These are phyloP conservation scores for Pythium folliculosum DNA, from an alignment of 352 stramenopile genomes.

Conservation along the genomic window DNA sequence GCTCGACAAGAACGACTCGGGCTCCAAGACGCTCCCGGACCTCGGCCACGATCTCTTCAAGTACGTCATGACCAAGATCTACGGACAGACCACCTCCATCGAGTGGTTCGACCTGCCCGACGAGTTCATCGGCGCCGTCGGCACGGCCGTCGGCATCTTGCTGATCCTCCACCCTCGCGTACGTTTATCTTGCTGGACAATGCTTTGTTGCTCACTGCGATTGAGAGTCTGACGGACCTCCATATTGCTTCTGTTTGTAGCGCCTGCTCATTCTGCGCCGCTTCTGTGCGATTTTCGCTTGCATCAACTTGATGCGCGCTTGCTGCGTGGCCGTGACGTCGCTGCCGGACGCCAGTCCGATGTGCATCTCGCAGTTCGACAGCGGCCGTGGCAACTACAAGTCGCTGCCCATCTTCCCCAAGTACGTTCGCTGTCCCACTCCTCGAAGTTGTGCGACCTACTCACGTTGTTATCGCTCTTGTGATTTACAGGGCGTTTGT, in stretches of 20 bases:
- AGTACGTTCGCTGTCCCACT: constrained; percentile 39
- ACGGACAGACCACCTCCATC: constrained; percentile 80
- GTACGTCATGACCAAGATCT: constrained; percentile 84
- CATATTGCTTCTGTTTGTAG: constrained; percentile 33
- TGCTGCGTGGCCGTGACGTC: constrained; percentile 86
- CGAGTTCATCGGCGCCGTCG: constrained; percentile 77
- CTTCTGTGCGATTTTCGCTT: constrained; percentile 83
- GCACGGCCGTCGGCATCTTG: constrained; percentile 64
- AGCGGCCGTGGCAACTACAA: constrained; percentile 72
- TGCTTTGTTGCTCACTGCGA: background rate
- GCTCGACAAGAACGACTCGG: constrained; percentile 57
- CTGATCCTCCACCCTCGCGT: constrained; percentile 79
- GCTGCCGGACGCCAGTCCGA: constrained; percentile 80
- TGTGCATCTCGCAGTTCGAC: constrained; percentile 88
- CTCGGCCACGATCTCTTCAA: constrained; percentile 88
- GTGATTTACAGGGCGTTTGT: constrained; percentile 53
- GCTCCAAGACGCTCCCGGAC: constrained; percentile 77
- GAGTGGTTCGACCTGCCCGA: constrained; percentile 86
- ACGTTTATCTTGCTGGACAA: constrained; percentile 25
- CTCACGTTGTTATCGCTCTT: constrained; percentile 9
- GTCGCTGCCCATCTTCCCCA: constrained; percentile 84
- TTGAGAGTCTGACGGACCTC: background rate
- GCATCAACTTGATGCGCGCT: constrained; percentile 87
- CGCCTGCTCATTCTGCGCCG: constrained; percentile 80
- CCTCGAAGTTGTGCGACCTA: no score